phyloP scores from a whole-genome alignment of 768 basidiomycete genomes.

The Mycena floridula region DNA sequence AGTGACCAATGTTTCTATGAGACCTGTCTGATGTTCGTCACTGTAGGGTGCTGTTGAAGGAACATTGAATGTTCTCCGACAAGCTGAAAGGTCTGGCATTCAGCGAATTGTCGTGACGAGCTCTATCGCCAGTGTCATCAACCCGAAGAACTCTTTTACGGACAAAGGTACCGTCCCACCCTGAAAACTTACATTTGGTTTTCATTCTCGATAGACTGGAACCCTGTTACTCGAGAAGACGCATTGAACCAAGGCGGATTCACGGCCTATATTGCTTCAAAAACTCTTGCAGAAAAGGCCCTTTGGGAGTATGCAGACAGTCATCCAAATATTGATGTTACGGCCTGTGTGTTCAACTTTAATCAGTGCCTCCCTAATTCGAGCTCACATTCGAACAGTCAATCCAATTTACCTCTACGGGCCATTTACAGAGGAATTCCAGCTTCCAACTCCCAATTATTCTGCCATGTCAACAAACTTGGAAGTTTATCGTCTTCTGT shows the following conservation, averaged over 20 bases:
- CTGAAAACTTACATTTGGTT: not conserved
- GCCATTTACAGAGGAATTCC: conserved; percentile 2
- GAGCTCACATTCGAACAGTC: conserved; percentile 3
- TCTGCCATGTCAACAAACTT: conserved; percentile 6
- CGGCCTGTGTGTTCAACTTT: conserved; percentile 1
- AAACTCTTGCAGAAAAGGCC: conserved; percentile 18
- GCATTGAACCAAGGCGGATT: not conserved
- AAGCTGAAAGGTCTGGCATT: not conserved
- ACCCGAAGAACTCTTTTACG: not conserved
- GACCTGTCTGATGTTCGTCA: not conserved
- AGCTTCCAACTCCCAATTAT: not conserved
- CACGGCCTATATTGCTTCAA: conserved; percentile 16
- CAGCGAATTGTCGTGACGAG: too few relatives aligned
- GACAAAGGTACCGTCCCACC: not conserved
- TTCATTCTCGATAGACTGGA: not conserved
- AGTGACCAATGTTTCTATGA: not conserved
- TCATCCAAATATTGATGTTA: conserved; percentile 17
- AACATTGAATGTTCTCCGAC: conserved; percentile 11
- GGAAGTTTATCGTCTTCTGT: conserved; percentile 1
- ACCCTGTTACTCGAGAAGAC: too few relatives aligned
- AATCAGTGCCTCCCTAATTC: not conserved
- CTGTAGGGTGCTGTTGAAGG: conserved; percentile 11
- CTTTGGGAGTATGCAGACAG: conserved; percentile 19
- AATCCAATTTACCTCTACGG: conserved; percentile 5
- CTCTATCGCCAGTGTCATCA: too few relatives aligned